Conservation (phyloP, 768 basidiomycete genomes). For the Boletus vinaceobasis region DNA sequence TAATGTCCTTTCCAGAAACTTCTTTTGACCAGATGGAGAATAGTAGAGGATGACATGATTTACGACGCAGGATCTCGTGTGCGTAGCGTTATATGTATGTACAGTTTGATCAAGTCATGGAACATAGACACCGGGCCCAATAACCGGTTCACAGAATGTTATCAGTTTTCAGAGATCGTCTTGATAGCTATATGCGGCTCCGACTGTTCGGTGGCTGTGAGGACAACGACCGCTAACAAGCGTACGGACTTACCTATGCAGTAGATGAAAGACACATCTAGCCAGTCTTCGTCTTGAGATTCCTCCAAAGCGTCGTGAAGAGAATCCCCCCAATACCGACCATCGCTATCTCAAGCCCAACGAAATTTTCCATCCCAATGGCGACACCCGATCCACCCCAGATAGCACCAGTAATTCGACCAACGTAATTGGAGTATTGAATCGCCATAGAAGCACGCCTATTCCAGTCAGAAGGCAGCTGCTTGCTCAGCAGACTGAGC, state of each 20-base stretch:
- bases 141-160: too few species aligned
- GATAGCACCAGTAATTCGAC: conserved; percentile 63
- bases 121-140: background rate
- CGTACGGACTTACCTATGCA: background rate
- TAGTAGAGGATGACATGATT: background rate
- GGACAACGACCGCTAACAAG: background rate
- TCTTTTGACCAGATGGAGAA: background rate
- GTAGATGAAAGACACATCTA: conserved; percentile 15
- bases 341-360: conserved; percentile 57
- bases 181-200: background rate
- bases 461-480: conserved; percentile 63
- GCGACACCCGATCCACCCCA: conserved; percentile 61
- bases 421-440: conserved; percentile 66
- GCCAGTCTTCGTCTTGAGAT: conserved; percentile 65
- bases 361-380: conserved; percentile 55
- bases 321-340: conserved; percentile 57
- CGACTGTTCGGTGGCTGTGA: background rate
- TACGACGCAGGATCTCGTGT: background rate
- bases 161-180: background rate
- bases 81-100: background rate
- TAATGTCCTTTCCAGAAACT: background rate
- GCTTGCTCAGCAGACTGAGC: conserved; percentile 63
- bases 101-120: background rate
- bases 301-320: conserved; percentile 55
- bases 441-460: conserved; percentile 52